Evolutionary conservation across 805 yeast genomes (phyloP), one percentile per base, ranked within the genome.

Genomic region (Saitoella complicata): DNA sequence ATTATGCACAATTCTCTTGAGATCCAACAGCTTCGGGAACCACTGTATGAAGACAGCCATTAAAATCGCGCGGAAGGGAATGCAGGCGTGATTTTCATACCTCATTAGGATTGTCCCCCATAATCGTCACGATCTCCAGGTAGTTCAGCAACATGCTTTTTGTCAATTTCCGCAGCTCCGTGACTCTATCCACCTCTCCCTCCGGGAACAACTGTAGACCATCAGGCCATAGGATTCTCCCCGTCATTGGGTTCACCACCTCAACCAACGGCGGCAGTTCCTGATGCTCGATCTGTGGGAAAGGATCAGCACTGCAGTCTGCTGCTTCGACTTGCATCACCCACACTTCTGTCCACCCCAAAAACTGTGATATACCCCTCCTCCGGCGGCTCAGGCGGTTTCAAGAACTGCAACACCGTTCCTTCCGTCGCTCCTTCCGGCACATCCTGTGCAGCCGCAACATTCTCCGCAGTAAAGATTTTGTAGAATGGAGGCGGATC

Each of bases 401-500:
- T 21, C 21, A 21, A 21, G 21, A 21, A 21, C 21, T 21, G 21
- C 21, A 21, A 21, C 2, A 21, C 21, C 4, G 21, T 21, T 21
- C 21, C 21, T 4, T 4, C 21, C 21, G 21, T 21, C 21, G 21
- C 4, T 21, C 21, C 21, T 21, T 21, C 21, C 21, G 21, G 21
- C 21, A 4, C 21, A 4, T 21, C 21, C 4, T 21, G 58, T 88
- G 95, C 51, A 88, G 77, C 57, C 91, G 91, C 56, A 88, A 79
- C 43, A 91, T 86, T 85, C 47, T 74, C 82, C 3, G 65, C 56
- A 0, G 94, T 83, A 65, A 84, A 88, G 7, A 39, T 13, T 12
- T 39, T 39, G 36, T 76, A 73, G 52, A 75, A 72, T 56, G 75
- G 84, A 6, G 98, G 98, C 2, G 98, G 97, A 1, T 94, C 93